phyloP scores from a whole-genome alignment of 2,329 filamentous ascomycete genomes.

The Microdochium nivale region DNA sequence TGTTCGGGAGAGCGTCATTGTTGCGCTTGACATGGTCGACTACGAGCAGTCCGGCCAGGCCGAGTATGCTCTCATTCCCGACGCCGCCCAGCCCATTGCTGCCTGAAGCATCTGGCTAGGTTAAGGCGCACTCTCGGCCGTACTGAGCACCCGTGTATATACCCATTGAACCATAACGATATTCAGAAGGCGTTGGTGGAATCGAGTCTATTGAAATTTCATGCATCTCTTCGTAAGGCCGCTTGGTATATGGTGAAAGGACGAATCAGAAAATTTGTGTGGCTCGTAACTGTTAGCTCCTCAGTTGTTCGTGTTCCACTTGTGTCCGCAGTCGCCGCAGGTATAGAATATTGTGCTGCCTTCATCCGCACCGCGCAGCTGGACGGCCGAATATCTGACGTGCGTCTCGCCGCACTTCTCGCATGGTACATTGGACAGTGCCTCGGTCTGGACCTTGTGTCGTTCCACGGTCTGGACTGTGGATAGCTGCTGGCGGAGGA shows the following conservation, averaged over 20 bases:
- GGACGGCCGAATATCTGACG: constrained; percentile 77
- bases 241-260: neutral
- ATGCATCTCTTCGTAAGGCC: neutral
- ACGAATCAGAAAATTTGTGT: neutral
- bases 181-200: too few relatives aligned
- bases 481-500: constrained; percentile 81
- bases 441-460: constrained; percentile 68
- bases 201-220: neutral
- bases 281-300: neutral
- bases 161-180: too few relatives aligned
- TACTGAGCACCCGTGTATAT: too few relatives aligned
- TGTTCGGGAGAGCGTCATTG: constrained; percentile 87
- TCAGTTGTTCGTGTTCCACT: constrained; percentile 50
- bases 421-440: constrained; percentile 56
- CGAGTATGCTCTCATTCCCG: constrained; percentile 88
- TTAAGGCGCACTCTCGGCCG: constrained; percentile 8
- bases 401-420: constrained; percentile 73
- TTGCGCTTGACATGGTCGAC: constrained; percentile 96
- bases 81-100: constrained; percentile 35
- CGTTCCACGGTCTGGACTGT: constrained; percentile 74
- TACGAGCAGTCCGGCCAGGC: constrained; percentile 83
- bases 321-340: constrained; percentile 72
- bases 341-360: constrained; percentile 86
- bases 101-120: constrained; percentile 14
- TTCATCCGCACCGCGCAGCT: constrained; percentile 89